These are phyloP conservation scores for Apostasia ramifera DNA, from an alignment of 106 monocot genomes.

Conservation along the genomic window DNA sequence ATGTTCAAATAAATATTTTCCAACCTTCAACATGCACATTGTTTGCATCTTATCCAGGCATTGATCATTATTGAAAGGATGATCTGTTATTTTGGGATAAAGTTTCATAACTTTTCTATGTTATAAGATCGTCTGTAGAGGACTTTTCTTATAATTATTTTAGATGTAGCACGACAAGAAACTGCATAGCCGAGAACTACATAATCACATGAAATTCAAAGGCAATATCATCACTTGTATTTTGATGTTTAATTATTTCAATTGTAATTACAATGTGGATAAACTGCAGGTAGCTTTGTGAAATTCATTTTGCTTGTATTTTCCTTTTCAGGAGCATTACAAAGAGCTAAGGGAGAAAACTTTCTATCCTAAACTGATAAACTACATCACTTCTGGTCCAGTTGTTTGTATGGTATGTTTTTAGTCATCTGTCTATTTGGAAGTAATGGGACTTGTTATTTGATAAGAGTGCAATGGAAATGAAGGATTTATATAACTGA, in stretches of 20 bases:
- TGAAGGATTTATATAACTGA: too few species aligned
- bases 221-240: background rate
- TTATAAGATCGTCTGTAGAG: too few species aligned
- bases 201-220: background rate
- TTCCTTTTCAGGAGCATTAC: conserved; percentile 73
- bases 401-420: conserved; percentile 93
- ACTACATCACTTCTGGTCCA: conserved; percentile 95
- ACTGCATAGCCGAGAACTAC: background rate
- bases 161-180: too few species aligned
- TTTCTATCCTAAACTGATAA: conserved; percentile 87
- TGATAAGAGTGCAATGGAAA: too few species aligned
- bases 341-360: conserved; percentile 80
- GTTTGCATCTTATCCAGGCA: too few species aligned
- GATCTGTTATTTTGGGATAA: too few species aligned
- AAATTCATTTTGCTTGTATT: conserved; percentile 2
- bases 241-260: background rate
- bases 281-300: background rate
- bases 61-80: too few species aligned
- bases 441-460: too few species aligned
- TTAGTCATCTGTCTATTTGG: background rate
- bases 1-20: too few species aligned
- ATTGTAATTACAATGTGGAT: background rate
- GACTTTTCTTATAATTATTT: too few species aligned
- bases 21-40: too few species aligned
- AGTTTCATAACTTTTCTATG: too few species aligned